Conservation (phyloP, 1,284 basidiomycete species). For the Ustilago bromivora region DNA sequence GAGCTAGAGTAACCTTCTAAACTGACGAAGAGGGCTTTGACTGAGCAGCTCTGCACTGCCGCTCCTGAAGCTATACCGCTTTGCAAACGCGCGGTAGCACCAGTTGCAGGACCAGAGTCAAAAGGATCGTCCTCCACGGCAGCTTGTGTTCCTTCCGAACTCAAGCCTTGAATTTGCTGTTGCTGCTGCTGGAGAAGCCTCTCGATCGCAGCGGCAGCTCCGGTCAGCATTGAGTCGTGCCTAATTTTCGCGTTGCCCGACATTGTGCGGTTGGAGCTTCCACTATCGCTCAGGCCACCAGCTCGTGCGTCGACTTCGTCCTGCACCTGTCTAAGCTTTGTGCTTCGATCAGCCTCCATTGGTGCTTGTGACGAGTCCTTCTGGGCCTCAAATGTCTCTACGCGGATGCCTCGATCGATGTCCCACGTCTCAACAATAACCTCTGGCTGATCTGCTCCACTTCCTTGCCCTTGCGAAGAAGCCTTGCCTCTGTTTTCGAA, state of each 20-base stretch:
- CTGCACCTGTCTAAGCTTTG: constrained; percentile 17
- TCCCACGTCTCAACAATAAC: constrained; percentile 66
- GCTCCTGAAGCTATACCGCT: not conserved
- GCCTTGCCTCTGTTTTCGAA: constrained; percentile 71
- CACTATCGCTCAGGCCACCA: constrained; percentile 14
- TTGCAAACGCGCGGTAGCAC: not conserved
- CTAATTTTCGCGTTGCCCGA: not conserved
- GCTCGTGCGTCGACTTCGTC: constrained; percentile 13
- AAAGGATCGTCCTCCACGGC: constrained; percentile 18
- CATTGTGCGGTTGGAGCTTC: constrained; percentile 11
- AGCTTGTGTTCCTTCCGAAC: not conserved
- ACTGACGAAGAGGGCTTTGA: constrained; percentile 55
- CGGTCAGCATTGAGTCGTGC: constrained; percentile 30
- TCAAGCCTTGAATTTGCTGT: not conserved
- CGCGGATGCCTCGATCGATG: constrained; percentile 69
- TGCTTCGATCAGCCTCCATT: not conserved
- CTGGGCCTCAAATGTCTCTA: constrained; percentile 62
- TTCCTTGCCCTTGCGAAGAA: constrained; percentile 1
- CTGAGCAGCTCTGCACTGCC: constrained; percentile 17
- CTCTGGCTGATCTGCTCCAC: constrained; percentile 14
- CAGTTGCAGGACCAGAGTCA: not conserved
- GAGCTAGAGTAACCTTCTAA: constrained; percentile 58
- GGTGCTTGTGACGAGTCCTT: not conserved
- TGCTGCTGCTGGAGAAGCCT: constrained; percentile 45
- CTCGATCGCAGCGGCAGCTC: constrained; percentile 59